phyloP scores from a whole-genome alignment of 2,329 filamentous ascomycete species.

The Colletotrichum truncatum region DNA sequence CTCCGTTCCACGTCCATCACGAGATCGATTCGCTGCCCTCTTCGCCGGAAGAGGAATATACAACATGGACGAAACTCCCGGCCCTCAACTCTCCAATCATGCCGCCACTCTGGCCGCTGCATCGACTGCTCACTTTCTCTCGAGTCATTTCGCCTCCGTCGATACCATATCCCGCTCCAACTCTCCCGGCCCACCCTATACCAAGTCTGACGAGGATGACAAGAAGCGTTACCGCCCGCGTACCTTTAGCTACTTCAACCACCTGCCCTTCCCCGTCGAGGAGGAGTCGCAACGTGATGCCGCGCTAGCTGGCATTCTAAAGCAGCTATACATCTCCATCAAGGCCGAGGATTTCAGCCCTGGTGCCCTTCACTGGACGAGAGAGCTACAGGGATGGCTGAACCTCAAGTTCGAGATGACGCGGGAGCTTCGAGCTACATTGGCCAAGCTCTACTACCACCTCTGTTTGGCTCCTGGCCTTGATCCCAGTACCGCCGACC shows the following conservation, averaged over 20 bases:
- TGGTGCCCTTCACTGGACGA: conserved; percentile 95
- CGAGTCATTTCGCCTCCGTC: conserved; percentile 52
- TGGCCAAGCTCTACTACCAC: conserved; percentile 94
- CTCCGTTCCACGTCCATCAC: neutral
- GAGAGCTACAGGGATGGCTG: conserved; percentile 94
- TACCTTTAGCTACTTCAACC: conserved; percentile 91
- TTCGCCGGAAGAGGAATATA: neutral
- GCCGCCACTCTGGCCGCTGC: conserved; percentile 40
- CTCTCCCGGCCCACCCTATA: conserved; percentile 75
- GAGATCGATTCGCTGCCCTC: neutral
- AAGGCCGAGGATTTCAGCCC: conserved; percentile 94
- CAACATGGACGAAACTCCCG: conserved; percentile 42
- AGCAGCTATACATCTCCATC: conserved; percentile 91
- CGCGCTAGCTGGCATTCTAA: conserved; percentile 87
- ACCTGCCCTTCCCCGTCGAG: conserved; percentile 90
- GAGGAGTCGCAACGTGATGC: conserved; percentile 79
- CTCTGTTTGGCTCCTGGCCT: conserved; percentile 90
- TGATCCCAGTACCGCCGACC: conserved; percentile 82
- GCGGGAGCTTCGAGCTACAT: conserved; percentile 80
- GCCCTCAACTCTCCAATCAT: conserved; percentile 46
- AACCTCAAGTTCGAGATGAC: conserved; percentile 97
- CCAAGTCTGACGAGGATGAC: conserved; percentile 58
- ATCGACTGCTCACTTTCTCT: conserved; percentile 47
- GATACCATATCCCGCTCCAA: conserved; percentile 86
- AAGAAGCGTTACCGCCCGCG: conserved; percentile 80